Percentiles rank a stretch among this genome's conserved stretches.
phyloP scores from a whole-genome alignment of 192 early-diverging fungal genomes.

The Ambispora gerdemannii region DNA sequence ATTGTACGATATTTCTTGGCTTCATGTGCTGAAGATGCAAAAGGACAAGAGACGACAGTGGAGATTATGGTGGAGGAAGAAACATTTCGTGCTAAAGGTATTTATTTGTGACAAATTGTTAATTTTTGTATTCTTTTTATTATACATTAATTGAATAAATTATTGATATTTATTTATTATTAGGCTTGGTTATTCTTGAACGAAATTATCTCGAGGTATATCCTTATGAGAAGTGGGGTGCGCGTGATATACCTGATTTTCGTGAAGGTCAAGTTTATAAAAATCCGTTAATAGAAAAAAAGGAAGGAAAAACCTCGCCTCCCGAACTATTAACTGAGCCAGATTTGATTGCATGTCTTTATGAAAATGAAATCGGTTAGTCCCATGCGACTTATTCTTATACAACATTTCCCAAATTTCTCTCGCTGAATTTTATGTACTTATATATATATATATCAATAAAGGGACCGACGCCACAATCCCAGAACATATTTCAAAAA shows the following conservation, averaged over 20 bases:
- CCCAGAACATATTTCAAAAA: conserved; percentile 91
- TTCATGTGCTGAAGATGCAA: conserved; percentile 87
- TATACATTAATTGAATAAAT: conserved; percentile 1
- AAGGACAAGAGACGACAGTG: conserved; percentile 79
- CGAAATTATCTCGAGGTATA: conserved; percentile 93
- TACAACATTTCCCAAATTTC: not conserved
- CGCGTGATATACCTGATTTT: conserved; percentile 70
- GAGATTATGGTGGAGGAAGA: conserved; percentile 70
- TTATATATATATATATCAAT: not conserved
- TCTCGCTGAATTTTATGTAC: not conserved
- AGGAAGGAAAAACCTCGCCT: conserved; percentile 58
- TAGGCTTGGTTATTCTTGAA: conserved; percentile 75
- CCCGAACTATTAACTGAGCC: conserved; percentile 79
- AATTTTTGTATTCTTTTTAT: too few relatives aligned
- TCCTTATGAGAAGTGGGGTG: conserved; percentile 86
- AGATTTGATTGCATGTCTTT: conserved; percentile 88
- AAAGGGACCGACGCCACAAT: conserved; percentile 95
- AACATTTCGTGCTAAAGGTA: conserved; percentile 68
- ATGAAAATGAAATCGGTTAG: conserved; percentile 87
- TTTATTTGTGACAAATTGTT: conserved; percentile 2
- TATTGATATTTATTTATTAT: not conserved
- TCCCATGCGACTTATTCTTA: not conserved
- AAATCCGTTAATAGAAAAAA: conserved; percentile 68
- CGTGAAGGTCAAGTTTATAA: conserved; percentile 60
- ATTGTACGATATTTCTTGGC: conserved; percentile 86